Percentiles rank a stretch among this genome's conserved stretches.
These are phyloP conservation scores for Claviceps quebecensis DNA, from an alignment of 2,329 filamentous ascomycete genomes.

Conservation along the genomic window DNA sequence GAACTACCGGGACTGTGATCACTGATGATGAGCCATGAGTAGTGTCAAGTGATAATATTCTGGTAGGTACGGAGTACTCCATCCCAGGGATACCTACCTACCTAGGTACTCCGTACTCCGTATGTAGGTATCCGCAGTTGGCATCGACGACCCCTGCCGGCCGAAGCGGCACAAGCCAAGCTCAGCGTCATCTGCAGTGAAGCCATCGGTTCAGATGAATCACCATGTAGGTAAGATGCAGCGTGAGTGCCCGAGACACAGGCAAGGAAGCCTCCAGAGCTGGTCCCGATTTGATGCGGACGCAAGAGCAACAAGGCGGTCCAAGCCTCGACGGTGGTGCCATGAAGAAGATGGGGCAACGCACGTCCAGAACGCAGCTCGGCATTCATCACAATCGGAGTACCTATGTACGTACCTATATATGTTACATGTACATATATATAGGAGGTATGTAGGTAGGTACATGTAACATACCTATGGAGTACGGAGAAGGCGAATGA, in stretches of 20 bases:
- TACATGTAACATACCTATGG: not conserved
- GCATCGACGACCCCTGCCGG: not conserved
- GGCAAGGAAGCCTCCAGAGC: constrained; percentile 2
- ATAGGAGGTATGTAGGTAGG: too few species aligned
- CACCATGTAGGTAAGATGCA: not conserved
- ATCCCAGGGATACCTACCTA: too few species aligned
- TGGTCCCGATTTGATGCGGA: not conserved
- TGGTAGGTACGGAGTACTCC: too few species aligned
- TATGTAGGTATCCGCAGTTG: too few species aligned
- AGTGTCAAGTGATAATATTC: too few species aligned
- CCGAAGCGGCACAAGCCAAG: not conserved
- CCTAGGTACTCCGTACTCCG: too few species aligned
- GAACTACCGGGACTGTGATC: not conserved
- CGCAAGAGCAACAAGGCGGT: constrained; percentile 1
- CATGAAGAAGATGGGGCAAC: not conserved
- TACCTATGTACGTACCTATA: too few species aligned
- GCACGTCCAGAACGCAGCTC: not conserved
- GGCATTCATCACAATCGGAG: not conserved
- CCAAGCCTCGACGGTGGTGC: not conserved
- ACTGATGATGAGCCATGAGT: too few species aligned
- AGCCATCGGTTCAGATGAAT: not conserved
- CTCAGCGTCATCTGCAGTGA: not conserved
- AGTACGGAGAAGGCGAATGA: not conserved
- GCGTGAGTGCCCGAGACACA: constrained; percentile 1
- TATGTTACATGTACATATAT: too few species aligned